Evolutionary conservation across 2,329 filamentous ascomycete species (phyloP).

Genomic region (Fusarium illudens): DNA sequence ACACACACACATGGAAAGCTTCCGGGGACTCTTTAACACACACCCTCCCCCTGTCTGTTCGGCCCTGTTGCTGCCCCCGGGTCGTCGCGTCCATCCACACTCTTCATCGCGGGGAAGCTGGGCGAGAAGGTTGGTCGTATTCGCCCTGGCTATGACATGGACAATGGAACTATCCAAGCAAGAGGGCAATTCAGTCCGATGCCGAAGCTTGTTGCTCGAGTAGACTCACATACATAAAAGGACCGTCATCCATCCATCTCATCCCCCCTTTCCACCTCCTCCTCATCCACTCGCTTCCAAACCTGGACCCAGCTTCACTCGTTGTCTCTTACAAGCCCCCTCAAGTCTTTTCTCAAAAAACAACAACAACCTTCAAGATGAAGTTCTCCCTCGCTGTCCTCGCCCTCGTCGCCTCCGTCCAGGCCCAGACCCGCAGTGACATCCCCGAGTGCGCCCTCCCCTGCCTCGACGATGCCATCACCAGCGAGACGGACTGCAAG

Average conservation of each 20-base stretch:
- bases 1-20: background rate
- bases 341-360: background rate
- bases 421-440: slow-evolving; percentile 47
- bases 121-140: slow-evolving; percentile 16
- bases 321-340: slow-evolving; percentile 33
- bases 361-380: slow-evolving; percentile 46
- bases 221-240: slow-evolving; percentile 46
- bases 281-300: slow-evolving; percentile 46
- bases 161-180: background rate
- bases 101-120: slow-evolving; percentile 3
- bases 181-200: background rate
- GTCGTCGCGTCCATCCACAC: slow-evolving; percentile 32
- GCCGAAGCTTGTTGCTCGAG: background rate
- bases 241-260: slow-evolving; percentile 26
- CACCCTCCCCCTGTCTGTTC: slow-evolving; percentile 18
- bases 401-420: slow-evolving; percentile 46
- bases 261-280: slow-evolving; percentile 20
- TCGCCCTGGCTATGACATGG: slow-evolving; percentile 12
- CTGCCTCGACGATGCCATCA: slow-evolving; percentile 48
- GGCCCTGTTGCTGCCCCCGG: slow-evolving; percentile 29
- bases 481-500: slow-evolving; percentile 44
- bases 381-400: slow-evolving; percentile 49
- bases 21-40: background rate
- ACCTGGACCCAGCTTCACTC: slow-evolving; percentile 39
- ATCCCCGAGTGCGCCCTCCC: slow-evolving; percentile 51